Percentiles rank a stretch among this genome's conserved stretches.
phyloP scores from a whole-genome alignment of 169 alveolate genomes.

The Perkinsus olseni region DNA sequence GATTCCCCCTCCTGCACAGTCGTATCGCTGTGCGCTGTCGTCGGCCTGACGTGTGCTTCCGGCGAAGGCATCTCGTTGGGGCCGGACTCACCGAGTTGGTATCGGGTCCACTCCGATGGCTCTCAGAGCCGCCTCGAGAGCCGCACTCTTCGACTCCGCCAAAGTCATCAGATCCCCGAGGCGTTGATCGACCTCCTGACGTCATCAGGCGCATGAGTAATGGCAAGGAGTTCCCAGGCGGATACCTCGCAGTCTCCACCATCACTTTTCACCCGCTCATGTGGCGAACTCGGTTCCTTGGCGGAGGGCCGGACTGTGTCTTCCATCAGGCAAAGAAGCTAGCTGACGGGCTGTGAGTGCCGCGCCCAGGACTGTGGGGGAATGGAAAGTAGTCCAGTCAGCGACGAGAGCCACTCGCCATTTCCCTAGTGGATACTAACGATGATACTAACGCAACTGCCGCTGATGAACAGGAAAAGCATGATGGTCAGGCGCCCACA shows the following conservation, averaged over 20 bases:
- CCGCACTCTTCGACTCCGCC: neutral
- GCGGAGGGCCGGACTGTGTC: no score
- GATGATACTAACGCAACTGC: neutral
- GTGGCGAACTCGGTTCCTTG: no score
- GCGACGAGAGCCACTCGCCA: no score
- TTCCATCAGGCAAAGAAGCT: no score
- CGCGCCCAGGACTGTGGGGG: no score
- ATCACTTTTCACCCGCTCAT: no score
- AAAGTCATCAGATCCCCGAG: neutral
- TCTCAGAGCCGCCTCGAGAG: neutral
- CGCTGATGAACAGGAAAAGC: neutral
- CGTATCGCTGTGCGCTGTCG: neutral
- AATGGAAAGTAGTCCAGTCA: no score
- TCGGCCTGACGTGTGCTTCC: neutral
- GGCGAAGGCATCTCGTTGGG: neutral
- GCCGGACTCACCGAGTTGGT: neutral
- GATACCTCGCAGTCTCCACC: no score
- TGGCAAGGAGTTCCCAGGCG: no score
- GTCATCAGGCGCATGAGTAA: no score
- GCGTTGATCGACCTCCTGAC: neutral
- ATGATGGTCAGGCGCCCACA: neutral
- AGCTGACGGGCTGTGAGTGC: no score
- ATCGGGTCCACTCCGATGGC: neutral
- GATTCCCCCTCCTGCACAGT: neutral
- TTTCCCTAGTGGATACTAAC: no score